Evolutionary conservation across 2,329 filamentous ascomycete genomes (phyloP).

Genomic region (Pseudocercospora musae): DNA sequence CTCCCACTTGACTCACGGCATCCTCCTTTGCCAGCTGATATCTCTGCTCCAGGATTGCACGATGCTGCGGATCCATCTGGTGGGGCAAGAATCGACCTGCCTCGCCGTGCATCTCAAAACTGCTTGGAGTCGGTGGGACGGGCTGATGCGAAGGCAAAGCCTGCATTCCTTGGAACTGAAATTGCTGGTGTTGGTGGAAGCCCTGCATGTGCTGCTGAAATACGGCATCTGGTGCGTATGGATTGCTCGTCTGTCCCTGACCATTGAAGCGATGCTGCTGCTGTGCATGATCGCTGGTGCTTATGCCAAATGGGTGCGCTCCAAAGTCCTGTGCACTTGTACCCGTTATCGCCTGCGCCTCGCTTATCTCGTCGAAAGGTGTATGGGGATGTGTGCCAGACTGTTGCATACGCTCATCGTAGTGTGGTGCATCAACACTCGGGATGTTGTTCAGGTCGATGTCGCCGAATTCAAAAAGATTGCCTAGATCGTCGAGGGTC

Average conservation of each 20-base stretch:
- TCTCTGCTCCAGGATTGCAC: conserved; percentile 61
- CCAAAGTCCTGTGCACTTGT: conserved; percentile 34
- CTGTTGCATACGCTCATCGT: conserved; percentile 26
- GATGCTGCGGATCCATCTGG: conserved; percentile 51
- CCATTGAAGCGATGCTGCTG: conserved; percentile 16
- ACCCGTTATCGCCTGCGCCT: conserved; percentile 20
- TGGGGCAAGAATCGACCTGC: conserved; percentile 56
- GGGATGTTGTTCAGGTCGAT: conserved; percentile 33
- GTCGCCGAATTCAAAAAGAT: conserved; percentile 42
- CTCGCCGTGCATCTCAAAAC: conserved; percentile 68
- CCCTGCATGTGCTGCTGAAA: conserved; percentile 29
- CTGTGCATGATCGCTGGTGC: conserved; percentile 17
- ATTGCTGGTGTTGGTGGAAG: conserved; percentile 33
- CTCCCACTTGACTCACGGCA: conserved; percentile 54
- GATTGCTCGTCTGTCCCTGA: conserved; percentile 16
- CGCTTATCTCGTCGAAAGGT: conserved; percentile 30
- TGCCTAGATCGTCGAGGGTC: conserved; percentile 44
- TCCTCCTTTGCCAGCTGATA: conserved; percentile 68
- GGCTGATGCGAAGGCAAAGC: conserved; percentile 51
- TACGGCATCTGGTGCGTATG: conserved; percentile 23
- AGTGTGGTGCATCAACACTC: conserved; percentile 22
- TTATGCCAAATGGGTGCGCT: conserved; percentile 25
- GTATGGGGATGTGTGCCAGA: conserved; percentile 29
- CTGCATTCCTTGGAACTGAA: conserved; percentile 40
- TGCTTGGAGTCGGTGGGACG: conserved; percentile 76